A percentile compares a stretch with the other conserved stretches of the same genome.
These are phyloP conservation scores for Trapa incisa DNA, from an alignment of 345 rosid genomes.

Conservation along the genomic window DNA sequence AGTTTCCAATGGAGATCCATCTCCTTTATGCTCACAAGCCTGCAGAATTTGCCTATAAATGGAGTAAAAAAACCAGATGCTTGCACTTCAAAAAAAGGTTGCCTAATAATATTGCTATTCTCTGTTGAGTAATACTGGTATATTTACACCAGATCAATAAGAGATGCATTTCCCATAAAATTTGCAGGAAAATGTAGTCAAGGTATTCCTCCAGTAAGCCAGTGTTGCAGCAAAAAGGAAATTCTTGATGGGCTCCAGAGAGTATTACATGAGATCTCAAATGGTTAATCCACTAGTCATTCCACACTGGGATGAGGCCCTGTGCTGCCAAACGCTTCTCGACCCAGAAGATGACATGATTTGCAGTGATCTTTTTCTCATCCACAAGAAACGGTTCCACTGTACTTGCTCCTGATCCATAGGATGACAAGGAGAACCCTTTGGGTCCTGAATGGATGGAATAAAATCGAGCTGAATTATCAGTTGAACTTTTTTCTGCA, in stretches of 20 bases:
- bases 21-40: too few species aligned
- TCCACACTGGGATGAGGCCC: conserved; percentile 84
- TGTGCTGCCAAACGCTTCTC: conserved; percentile 94
- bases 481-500: background rate
- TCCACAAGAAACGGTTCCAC: conserved; percentile 63
- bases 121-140: background rate
- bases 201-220: background rate
- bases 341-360: conserved; percentile 80
- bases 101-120: background rate
- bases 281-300: conserved; percentile 17
- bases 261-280: conserved; percentile 1
- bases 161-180: background rate
- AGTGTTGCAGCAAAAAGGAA: background rate
- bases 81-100: too few species aligned
- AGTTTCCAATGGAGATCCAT: too few species aligned
- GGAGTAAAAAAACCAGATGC: too few species aligned
- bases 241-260: conserved; percentile 9
- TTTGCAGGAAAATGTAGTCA: background rate
- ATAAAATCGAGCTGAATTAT: background rate
- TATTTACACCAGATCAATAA: background rate
- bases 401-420: conserved; percentile 65
- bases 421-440: conserved; percentile 74
- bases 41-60: too few species aligned
- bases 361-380: conserved; percentile 74
- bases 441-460: conserved; percentile 41